Percentiles rank a stretch among this genome's conserved stretches.
These are phyloP conservation scores for Verticillium nubilum DNA, from an alignment of 2,329 filamentous ascomycete species.

Conservation along the genomic window DNA sequence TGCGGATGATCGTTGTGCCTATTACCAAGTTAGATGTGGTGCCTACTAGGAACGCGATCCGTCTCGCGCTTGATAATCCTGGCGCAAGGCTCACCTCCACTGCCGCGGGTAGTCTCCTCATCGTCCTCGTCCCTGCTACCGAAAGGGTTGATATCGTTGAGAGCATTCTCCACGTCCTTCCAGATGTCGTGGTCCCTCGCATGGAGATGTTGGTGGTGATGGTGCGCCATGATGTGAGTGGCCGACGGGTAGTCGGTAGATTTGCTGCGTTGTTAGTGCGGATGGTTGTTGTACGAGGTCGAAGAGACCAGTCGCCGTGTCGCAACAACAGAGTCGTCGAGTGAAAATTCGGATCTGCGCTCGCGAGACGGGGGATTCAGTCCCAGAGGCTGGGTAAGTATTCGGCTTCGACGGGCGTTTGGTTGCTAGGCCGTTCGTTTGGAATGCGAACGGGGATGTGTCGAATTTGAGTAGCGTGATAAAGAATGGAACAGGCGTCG, in stretches of 20 bases:
- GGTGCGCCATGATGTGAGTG: constrained; percentile 7
- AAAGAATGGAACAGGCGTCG: not conserved
- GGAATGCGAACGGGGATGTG: not conserved
- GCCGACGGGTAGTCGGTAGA: not conserved
- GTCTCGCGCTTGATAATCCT: not conserved
- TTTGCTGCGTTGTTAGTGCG: not conserved
- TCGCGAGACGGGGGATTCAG: not conserved
- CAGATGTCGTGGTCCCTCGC: constrained; percentile 9
- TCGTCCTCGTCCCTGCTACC: not conserved
- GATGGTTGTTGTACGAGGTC: not conserved
- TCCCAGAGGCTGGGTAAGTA: not conserved
- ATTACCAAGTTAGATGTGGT: not conserved
- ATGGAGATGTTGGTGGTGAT: constrained; percentile 8
- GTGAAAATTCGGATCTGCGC: not conserved
- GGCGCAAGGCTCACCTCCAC: not conserved
- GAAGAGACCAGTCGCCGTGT: not conserved
- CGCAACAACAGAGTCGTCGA: not conserved
- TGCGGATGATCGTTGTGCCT: constrained; percentile 23
- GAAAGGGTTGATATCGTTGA: constrained; percentile 5
- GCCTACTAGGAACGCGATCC: not conserved
- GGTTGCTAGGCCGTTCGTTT: not conserved
- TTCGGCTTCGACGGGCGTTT: not conserved
- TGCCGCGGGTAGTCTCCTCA: not conserved
- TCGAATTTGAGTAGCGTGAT: not conserved
- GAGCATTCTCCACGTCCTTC: constrained; percentile 5